Percentiles rank a stretch among this genome's conserved stretches.
Evolutionary conservation across 108 stramenopile species (phyloP).

Genomic region (Cyclostephanos invisitatus): DNA sequence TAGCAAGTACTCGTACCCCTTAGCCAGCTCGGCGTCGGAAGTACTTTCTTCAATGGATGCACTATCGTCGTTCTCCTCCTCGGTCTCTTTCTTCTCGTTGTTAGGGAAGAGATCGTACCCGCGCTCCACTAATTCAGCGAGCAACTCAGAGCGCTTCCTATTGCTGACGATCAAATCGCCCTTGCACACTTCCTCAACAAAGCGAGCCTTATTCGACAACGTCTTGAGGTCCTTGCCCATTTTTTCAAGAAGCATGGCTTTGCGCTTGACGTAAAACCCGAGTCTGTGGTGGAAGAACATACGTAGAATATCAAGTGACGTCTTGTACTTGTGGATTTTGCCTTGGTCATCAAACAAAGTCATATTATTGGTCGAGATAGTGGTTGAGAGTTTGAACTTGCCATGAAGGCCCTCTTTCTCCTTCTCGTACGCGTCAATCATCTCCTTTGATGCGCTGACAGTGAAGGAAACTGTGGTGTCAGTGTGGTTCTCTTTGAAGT

Average conservation of each 20-base stretch:
- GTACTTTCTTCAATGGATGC: conserved; percentile 55
- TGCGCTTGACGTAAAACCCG: conserved; percentile 89
- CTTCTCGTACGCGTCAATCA: conserved; percentile 82
- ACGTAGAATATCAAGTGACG: conserved; percentile 76
- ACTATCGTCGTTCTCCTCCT: conserved; percentile 62
- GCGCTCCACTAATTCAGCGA: conserved; percentile 78
- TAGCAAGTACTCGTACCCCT: conserved; percentile 98
- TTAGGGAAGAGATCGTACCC: conserved; percentile 87
- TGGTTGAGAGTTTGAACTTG: conserved; percentile 93
- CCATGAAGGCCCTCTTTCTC: conserved; percentile 82
- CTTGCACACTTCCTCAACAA: conserved; percentile 93
- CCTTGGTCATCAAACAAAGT: conserved; percentile 85
- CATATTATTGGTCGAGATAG: conserved; percentile 95
- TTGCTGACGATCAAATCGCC: conserved; percentile 92
- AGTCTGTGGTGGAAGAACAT: conserved; percentile 89
- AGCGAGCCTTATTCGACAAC: conserved; percentile 97
- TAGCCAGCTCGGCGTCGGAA: conserved; percentile 68
- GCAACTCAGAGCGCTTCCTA: conserved; percentile 88
- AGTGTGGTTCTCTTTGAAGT: conserved; percentile 98
- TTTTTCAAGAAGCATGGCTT: conserved; percentile 73
- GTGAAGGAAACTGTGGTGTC: conserved; percentile 96
- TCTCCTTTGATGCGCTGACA: conserved; percentile 74
- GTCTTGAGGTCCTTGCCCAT: conserved; percentile 71
- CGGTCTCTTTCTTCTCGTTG: conserved; percentile 40
- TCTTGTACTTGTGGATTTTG: conserved; percentile 85